These are phyloP conservation scores for Rhamnella rubrinervis DNA, from an alignment of 331 rosid genomes.

Conservation along the genomic window DNA sequence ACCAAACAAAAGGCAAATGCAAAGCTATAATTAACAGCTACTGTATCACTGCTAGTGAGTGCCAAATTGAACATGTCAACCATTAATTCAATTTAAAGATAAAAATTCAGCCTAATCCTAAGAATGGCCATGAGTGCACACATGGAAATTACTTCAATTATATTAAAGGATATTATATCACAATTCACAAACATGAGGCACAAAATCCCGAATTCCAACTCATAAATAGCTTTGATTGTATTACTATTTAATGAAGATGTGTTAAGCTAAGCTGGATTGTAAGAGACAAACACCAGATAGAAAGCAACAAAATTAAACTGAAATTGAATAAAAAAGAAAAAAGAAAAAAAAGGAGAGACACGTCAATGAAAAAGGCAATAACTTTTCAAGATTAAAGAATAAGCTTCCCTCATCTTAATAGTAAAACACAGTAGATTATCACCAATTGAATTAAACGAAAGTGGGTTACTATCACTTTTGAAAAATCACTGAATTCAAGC, in stretches of 20 bases:
- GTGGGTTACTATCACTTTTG: no score
- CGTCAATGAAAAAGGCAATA: no score
- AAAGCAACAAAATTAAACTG: no score
- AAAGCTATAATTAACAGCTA: no score
- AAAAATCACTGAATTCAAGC: conserved; percentile 1
- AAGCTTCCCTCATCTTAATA: no score
- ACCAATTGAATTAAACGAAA: no score
- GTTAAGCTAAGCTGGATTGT: not conserved
- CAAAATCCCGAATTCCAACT: not conserved
- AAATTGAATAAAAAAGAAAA: no score
- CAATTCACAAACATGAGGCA: not conserved
- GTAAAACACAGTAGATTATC: no score
- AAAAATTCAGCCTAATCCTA: not conserved
- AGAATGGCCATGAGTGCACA: not conserved
- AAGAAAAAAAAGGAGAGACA: not conserved
- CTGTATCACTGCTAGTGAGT: no score
- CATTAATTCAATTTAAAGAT: no score
- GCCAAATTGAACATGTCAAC: no score
- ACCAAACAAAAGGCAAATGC: not conserved
- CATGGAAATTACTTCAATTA: not conserved
- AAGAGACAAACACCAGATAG: not conserved
- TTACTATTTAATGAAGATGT: not conserved
- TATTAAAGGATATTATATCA: not conserved
- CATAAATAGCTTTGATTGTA: not conserved
- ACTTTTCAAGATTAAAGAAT: no score